Conservation (phyloP, 371 early-diverging fungal genomes). For the Lichtheimia hyalospora region DNA sequence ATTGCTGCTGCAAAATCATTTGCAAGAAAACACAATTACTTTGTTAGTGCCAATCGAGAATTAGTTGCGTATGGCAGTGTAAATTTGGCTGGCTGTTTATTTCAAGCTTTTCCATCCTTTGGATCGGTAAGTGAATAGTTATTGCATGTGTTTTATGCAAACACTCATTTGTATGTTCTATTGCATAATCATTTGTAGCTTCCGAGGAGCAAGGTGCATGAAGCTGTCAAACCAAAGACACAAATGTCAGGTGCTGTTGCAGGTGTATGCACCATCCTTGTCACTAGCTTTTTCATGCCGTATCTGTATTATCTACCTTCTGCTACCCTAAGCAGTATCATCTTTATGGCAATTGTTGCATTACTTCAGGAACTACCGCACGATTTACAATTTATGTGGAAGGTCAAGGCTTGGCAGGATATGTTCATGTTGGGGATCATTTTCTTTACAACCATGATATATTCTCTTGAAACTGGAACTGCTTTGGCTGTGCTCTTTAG, state of each 20-base stretch:
- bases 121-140: slow-evolving; percentile 58
- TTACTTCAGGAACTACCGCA: slow-evolving; percentile 76
- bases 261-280: slow-evolving; percentile 62
- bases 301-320: slow-evolving; percentile 81
- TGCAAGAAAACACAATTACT: slow-evolving; percentile 79
- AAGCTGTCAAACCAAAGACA: slow-evolving; percentile 78
- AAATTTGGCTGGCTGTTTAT: slow-evolving; percentile 75
- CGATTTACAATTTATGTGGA: slow-evolving; percentile 75
- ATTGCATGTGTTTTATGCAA: too few relatives aligned
- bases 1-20: slow-evolving; percentile 85
- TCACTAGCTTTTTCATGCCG: slow-evolving; percentile 70
- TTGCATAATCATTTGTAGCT: slow-evolving; percentile 29
- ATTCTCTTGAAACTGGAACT: slow-evolving; percentile 86
- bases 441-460: slow-evolving; percentile 73
- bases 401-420: slow-evolving; percentile 82
- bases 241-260: slow-evolving; percentile 84
- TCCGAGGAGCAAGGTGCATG: slow-evolving; percentile 81
- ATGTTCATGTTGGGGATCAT: slow-evolving; percentile 72
- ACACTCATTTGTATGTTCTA: too few relatives aligned
- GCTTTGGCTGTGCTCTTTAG: slow-evolving; percentile 79
- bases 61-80: slow-evolving; percentile 88
- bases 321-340: slow-evolving; percentile 77
- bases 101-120: slow-evolving; percentile 81
- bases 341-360: slow-evolving; percentile 77
- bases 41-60: slow-evolving; percentile 89